Conservation (phyloP, 1,284 basidiomycete genomes). For the Cystobasidiaceae sp. region DNA sequence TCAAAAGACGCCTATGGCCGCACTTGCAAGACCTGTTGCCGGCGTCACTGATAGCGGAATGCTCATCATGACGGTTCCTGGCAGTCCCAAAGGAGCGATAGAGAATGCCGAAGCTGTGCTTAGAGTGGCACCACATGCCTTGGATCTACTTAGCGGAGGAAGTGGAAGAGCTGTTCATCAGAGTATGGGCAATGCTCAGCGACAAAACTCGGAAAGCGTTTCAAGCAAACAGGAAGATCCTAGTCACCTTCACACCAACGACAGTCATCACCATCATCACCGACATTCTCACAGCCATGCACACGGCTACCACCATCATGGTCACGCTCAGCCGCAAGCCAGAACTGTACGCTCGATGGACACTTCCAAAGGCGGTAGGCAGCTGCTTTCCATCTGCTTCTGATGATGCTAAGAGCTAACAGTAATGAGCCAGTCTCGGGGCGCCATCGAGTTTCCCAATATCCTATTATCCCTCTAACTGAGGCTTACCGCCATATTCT, state of each 20-base stretch:
- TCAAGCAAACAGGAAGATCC: too few species aligned
- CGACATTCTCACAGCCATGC: constrained; percentile 49
- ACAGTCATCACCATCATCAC: constrained; percentile 41
- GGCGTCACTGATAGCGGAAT: constrained; percentile 60
- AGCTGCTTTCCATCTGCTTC: too few species aligned
- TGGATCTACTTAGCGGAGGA: constrained; percentile 68
- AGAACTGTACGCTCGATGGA: constrained; percentile 61
- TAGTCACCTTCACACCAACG: not conserved
- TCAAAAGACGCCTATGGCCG: constrained; percentile 68
- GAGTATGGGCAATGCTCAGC: constrained; percentile 23
- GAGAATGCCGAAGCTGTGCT: constrained; percentile 68
- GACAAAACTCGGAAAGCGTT: too few species aligned
- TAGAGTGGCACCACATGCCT: constrained; percentile 55
- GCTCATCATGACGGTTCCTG: constrained; percentile 74
- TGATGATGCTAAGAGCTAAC: too few species aligned
- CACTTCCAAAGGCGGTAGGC: constrained; percentile 60
- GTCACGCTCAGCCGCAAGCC: constrained; percentile 41
- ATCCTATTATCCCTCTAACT: constrained; percentile 62
- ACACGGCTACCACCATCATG: constrained; percentile 46
- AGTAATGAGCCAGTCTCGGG: constrained; percentile 62
- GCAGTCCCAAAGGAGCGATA: constrained; percentile 73
- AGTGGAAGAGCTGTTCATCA: constrained; percentile 59
- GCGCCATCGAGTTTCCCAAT: constrained; percentile 68
- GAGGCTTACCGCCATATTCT: constrained; percentile 60
- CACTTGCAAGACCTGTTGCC: constrained; percentile 71